A percentile compares a stretch with the other conserved stretches of the same genome.
Conservation (phyloP, 177 flowering plant species). For the Telopea speciosissima region DNA sequence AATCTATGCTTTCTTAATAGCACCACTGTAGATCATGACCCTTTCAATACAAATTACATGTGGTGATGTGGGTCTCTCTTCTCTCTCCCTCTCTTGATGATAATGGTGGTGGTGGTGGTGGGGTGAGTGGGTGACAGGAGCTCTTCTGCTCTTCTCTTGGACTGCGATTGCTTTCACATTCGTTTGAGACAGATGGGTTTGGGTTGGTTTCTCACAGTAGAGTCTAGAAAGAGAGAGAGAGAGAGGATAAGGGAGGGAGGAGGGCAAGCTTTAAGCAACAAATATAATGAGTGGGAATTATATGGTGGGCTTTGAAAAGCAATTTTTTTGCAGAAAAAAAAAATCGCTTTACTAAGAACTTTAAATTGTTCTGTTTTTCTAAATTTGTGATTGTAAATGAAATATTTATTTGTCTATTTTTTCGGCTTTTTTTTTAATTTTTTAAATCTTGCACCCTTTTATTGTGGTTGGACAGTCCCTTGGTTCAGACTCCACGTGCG, state of each 20-base stretch:
- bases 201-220: slow-evolving; percentile 16
- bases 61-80: slow-evolving; percentile 16
- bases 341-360: slow-evolving; percentile 5
- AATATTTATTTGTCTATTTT: no score
- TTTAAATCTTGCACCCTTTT: slow-evolving; percentile 15
- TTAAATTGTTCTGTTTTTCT: not conserved
- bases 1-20: not conserved
- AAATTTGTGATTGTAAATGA: not conserved
- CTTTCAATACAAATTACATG: slow-evolving; percentile 18
- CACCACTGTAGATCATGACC: slow-evolving; percentile 21
- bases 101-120: not conserved
- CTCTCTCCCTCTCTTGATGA: slow-evolving; percentile 7
- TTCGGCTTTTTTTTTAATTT: slow-evolving; percentile 1
- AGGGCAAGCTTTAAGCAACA: slow-evolving; percentile 61
- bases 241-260: slow-evolving; percentile 21
- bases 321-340: slow-evolving; percentile 8
- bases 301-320: slow-evolving; percentile 30
- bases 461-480: slow-evolving; percentile 49
- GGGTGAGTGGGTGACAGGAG: slow-evolving; percentile 4
- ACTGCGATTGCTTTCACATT: slow-evolving; percentile 24
- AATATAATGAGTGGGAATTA: slow-evolving; percentile 60
- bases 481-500: slow-evolving; percentile 90
- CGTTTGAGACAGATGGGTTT: slow-evolving; percentile 22
- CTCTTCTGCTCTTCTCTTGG: slow-evolving; percentile 9
- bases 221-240: no score